Conservation (phyloP, 495 filamentous ascomycete genomes). For the Penicillium mononematosum region DNA sequence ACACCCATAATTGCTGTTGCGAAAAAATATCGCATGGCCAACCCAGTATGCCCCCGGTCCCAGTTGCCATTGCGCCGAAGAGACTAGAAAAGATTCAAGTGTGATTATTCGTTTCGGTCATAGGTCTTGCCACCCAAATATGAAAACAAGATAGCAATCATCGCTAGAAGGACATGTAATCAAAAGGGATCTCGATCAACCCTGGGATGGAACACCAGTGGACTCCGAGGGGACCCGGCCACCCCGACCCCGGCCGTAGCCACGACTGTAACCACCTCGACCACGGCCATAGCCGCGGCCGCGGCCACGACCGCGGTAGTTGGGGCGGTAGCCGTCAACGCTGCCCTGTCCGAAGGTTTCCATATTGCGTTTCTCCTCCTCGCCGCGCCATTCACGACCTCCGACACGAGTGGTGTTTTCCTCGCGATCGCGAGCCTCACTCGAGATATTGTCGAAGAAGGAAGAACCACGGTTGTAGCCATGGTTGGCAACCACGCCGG, state of each 20-base stretch:
- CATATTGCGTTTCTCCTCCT: slow-evolving; percentile 92
- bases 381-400: slow-evolving; percentile 87
- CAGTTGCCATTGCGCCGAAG: slow-evolving; percentile 33
- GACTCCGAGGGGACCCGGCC: slow-evolving; percentile 39
- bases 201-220: slow-evolving; percentile 44
- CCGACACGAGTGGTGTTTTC: slow-evolving; percentile 67
- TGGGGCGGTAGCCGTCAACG: slow-evolving; percentile 82
- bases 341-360: slow-evolving; percentile 99
- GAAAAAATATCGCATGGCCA: slow-evolving; percentile 22
- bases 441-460: slow-evolving; percentile 98
- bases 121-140: slow-evolving; percentile 22
- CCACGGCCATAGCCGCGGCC: slow-evolving; percentile 58
- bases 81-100: slow-evolving; percentile 33
- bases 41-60: slow-evolving; percentile 28
- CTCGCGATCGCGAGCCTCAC: slow-evolving; percentile 86
- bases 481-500: slow-evolving; percentile 17
- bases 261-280: slow-evolving; percentile 51
- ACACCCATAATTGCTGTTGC: slow-evolving; percentile 25
- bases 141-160: slow-evolving; percentile 22
- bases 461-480: slow-evolving; percentile 78
- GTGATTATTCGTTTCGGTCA: slow-evolving; percentile 30
- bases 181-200: slow-evolving; percentile 21
- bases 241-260: slow-evolving; percentile 37
- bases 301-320: slow-evolving; percentile 63
- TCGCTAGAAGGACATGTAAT: slow-evolving; percentile 14